phyloP scores from a whole-genome alignment of 768 basidiomycete genomes.

The Leucosporidium creatinivorum region DNA sequence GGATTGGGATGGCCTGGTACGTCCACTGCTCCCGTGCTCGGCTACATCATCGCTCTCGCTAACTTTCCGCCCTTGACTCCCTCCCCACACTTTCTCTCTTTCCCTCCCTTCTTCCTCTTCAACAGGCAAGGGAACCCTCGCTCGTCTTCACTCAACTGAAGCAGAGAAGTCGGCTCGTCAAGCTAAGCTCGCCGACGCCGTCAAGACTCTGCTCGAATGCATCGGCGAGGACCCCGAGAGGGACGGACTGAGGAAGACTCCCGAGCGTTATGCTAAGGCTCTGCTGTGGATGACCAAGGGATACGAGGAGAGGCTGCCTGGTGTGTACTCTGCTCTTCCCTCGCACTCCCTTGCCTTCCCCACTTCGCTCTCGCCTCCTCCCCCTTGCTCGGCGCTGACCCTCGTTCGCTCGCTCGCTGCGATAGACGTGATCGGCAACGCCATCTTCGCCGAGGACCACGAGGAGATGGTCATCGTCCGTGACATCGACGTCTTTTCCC shows the following conservation, averaged over 20 bases:
- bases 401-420: too few relatives aligned
- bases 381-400: too few relatives aligned
- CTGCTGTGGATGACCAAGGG: conserved; percentile 99
- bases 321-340: conserved; percentile 44
- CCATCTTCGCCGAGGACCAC: conserved; percentile 96
- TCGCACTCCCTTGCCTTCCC: neutral
- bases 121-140: conserved; percentile 34
- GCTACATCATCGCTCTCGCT: neutral
- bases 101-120: neutral
- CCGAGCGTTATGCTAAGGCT: conserved; percentile 92
- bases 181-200: conserved; percentile 68
- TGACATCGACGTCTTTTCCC: conserved; percentile 91
- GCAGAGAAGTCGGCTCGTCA: conserved; percentile 24
- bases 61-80: neutral
- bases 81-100: conserved; percentile 3
- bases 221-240: conserved; percentile 97
- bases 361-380: too few relatives aligned
- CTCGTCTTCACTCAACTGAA: conserved; percentile 22
- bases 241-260: conserved; percentile 84
- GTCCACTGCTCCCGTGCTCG: neutral
- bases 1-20: neutral
- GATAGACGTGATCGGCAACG: conserved; percentile 94
- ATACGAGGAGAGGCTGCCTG: conserved; percentile 89
- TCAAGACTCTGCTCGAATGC: conserved; percentile 87
- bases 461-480: conserved; percentile 99